Conservation (phyloP, 257 asterid genomes). For the Nicotiana tomentosiformis region DNA sequence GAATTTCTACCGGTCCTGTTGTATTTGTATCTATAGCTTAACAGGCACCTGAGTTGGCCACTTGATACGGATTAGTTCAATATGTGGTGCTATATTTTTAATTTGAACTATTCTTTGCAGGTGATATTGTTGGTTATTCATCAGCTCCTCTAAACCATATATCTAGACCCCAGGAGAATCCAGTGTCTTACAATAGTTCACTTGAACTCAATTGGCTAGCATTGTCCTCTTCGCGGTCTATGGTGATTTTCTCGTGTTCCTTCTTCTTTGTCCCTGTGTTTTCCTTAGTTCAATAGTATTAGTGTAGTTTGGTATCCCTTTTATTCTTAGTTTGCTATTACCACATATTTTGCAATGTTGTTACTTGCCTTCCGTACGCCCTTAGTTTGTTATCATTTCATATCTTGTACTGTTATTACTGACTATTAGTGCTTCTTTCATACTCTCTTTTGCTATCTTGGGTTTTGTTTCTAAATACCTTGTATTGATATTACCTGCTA, state of each 20-base stretch:
- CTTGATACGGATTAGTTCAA: not conserved
- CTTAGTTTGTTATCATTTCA: too few species aligned
- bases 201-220: conserved; percentile 62
- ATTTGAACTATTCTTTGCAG: conserved; percentile 38
- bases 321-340: too few species aligned
- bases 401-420: too few species aligned
- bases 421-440: too few species aligned
- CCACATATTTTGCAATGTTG: too few species aligned
- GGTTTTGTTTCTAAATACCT: too few species aligned
- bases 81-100: not conserved
- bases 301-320: too few species aligned
- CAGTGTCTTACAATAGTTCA: conserved; percentile 21
- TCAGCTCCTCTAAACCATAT: conserved; percentile 57
- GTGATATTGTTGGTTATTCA: conserved; percentile 58
- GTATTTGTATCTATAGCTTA: not conserved
- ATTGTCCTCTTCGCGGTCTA: conserved; percentile 51
- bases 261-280: not conserved
- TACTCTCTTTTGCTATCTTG: too few species aligned
- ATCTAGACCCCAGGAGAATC: conserved; percentile 30
- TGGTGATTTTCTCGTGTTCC: conserved; percentile 34
- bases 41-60: not conserved
- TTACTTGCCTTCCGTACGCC: too few species aligned
- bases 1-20: not conserved
- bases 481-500: too few species aligned
- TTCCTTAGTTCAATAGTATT: too few species aligned